Evolutionary conservation across 768 basidiomycete genomes (phyloP).

Genomic region (Mycena indigotica): DNA sequence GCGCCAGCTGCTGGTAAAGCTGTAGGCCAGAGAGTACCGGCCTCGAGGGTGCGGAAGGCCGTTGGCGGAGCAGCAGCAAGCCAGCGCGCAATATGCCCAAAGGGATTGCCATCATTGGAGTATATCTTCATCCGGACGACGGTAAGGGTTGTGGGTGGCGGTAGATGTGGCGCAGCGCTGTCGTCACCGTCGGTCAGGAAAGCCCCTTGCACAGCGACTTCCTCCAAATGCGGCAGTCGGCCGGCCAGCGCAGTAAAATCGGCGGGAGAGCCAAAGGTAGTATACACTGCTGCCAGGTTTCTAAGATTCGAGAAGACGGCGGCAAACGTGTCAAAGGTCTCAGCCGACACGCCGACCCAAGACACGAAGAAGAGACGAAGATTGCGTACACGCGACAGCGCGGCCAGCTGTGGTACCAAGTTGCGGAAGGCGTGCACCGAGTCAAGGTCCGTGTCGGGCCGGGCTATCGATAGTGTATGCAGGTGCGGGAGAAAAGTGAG

Average conservation of each 20-base stretch:
- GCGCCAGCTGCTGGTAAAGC: conserved; percentile 1
- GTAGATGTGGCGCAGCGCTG: neutral
- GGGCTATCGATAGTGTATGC: neutral
- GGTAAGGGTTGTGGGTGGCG: neutral
- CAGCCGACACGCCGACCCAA: neutral
- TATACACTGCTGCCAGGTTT: neutral
- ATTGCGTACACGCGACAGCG: neutral
- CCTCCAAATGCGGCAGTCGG: neutral
- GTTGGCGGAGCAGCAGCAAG: neutral
- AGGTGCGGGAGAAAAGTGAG: conserved; percentile 2
- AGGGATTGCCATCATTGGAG: neutral
- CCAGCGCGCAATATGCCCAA: neutral
- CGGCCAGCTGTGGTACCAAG: neutral
- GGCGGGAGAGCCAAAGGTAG: neutral
- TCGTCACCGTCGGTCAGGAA: neutral
- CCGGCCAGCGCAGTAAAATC: conserved; percentile 1
- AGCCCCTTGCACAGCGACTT: neutral
- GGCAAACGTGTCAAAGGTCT: neutral
- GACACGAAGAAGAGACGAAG: neutral
- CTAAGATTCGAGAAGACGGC: neutral
- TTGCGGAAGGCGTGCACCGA: neutral
- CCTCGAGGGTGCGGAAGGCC: conserved; percentile 1
- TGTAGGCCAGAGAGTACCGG: neutral
- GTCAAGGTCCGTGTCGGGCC: neutral
- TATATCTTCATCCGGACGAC: neutral